A percentile compares a stretch with the other conserved stretches of the same genome.
These are phyloP conservation scores for Luffa aegyptiaca DNA, from an alignment of 306 rosid species.

Conservation along the genomic window DNA sequence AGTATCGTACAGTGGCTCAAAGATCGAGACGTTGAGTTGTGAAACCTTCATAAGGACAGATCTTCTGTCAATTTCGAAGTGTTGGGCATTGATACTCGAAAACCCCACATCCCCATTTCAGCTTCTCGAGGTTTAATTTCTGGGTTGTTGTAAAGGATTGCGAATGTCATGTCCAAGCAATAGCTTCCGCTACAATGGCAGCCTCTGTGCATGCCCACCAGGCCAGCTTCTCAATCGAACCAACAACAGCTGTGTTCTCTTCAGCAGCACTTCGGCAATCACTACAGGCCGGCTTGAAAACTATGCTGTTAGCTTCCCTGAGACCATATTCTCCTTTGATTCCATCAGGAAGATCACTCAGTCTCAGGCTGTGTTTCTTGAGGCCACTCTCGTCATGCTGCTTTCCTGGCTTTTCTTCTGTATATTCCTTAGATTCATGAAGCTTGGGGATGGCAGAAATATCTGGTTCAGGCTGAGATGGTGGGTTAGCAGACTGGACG, in stretches of 20 bases:
- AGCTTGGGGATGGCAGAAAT: slow-evolving; percentile 54
- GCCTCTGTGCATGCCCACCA: slow-evolving; percentile 64
- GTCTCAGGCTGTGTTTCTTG: slow-evolving; percentile 93
- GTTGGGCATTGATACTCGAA: not conserved
- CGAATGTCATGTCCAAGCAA: slow-evolving; percentile 60
- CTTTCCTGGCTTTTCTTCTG: slow-evolving; percentile 74
- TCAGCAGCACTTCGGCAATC: slow-evolving; percentile 31
- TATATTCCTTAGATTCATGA: slow-evolving; percentile 49
- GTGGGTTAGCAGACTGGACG: slow-evolving; percentile 80
- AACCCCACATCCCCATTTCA: not conserved
- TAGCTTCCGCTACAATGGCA: slow-evolving; percentile 53
- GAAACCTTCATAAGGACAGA: not conserved
- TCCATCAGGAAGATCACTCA: slow-evolving; percentile 77
- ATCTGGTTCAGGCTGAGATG: slow-evolving; percentile 75
- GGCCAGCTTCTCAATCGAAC: slow-evolving; percentile 40
- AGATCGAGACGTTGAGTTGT: not conserved
- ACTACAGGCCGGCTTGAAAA: slow-evolving; percentile 37
- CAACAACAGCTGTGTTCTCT: slow-evolving; percentile 34
- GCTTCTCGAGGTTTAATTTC: not conserved
- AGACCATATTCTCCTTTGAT: slow-evolving; percentile 52
- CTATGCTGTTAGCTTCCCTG: slow-evolving; percentile 47
- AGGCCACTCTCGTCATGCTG: slow-evolving; percentile 65
- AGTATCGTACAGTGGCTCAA: not conserved
- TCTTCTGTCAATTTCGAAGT: not conserved
- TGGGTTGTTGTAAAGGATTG: slow-evolving; percentile 2